A percentile compares a stretch with the other conserved stretches of the same genome.
These are phyloP conservation scores for Arabidopsis lyrata DNA, from an alignment of 441 rosid genomes.

Conservation along the genomic window DNA sequence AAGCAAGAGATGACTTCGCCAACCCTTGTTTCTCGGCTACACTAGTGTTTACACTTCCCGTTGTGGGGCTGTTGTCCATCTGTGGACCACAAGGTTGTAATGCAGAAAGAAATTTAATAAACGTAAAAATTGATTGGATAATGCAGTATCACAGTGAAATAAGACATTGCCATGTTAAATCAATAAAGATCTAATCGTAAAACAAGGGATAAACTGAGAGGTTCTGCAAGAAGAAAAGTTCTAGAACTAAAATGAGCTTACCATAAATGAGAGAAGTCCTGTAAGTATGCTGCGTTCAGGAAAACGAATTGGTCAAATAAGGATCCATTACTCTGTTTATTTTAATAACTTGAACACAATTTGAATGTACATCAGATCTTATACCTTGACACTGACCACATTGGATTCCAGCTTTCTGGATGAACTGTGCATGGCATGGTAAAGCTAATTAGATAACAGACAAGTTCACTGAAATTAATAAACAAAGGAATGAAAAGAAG, in stretches of 20 bases:
- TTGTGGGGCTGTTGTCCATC: constrained; percentile 98
- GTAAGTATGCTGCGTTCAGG: constrained; percentile 87
- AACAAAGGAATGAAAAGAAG: neutral
- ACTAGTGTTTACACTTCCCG: constrained; percentile 91
- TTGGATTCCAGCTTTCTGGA: constrained; percentile 99
- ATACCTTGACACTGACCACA: constrained; percentile 99
- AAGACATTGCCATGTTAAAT: too few relatives aligned
- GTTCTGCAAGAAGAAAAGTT: neutral
- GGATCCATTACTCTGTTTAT: neutral
- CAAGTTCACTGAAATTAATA: neutral
- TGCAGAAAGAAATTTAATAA: neutral
- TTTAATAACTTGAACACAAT: neutral
- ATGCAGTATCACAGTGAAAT: neutral
- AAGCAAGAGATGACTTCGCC: constrained; percentile 91
- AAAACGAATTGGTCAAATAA: constrained; percentile 8
- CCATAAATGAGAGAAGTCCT: constrained; percentile 99
- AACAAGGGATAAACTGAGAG: too few relatives aligned
- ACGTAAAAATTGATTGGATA: neutral
- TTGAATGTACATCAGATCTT: neutral
- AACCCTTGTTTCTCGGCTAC: constrained; percentile 77
- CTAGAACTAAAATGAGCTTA: too few relatives aligned
- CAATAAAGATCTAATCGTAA: too few relatives aligned
- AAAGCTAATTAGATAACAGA: constrained; percentile 16
- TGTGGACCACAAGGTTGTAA: constrained; percentile 41
- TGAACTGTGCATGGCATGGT: constrained; percentile 64